Conservation (phyloP, 1,139 yeast species). For the Scheffersomyces stambukii region DNA sequence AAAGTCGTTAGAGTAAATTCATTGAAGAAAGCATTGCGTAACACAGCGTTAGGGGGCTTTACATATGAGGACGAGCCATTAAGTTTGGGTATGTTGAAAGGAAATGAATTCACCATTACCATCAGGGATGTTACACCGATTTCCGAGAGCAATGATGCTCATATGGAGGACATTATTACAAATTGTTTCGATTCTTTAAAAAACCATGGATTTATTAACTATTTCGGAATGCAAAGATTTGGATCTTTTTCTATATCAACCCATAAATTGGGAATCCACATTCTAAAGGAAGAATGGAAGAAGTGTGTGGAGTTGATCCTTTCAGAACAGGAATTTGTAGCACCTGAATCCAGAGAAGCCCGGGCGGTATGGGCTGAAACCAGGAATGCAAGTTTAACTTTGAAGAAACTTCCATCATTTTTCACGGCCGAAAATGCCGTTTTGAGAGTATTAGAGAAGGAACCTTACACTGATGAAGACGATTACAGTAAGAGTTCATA, state of each 20-base stretch:
- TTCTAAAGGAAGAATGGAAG: slow-evolving; percentile 74
- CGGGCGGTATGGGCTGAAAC: slow-evolving; percentile 80
- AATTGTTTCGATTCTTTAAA: slow-evolving; percentile 56
- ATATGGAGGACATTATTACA: slow-evolving; percentile 40
- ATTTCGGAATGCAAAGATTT: slow-evolving; percentile 95
- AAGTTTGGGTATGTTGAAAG: slow-evolving; percentile 76
- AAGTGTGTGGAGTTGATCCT: slow-evolving; percentile 73
- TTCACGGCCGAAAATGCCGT: slow-evolving; percentile 83
- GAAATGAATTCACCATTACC: slow-evolving; percentile 84
- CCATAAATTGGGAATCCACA: slow-evolving; percentile 72
- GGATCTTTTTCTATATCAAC: slow-evolving; percentile 95
- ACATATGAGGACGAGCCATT: slow-evolving; percentile 60
- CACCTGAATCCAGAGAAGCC: slow-evolving; percentile 80
- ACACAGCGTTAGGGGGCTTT: slow-evolving; percentile 76
- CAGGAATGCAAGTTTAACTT: slow-evolving; percentile 58
- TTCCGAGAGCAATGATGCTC: slow-evolving; percentile 19
- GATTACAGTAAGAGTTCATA: slow-evolving; percentile 49
- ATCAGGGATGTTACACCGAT: slow-evolving; percentile 60
- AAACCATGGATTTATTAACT: slow-evolving; percentile 79
- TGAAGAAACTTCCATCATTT: slow-evolving; percentile 76
- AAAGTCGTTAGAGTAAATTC: slow-evolving; percentile 76
- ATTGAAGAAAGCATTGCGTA: slow-evolving; percentile 64
- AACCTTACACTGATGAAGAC: slow-evolving; percentile 38
- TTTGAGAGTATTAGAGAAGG: slow-evolving; percentile 51
- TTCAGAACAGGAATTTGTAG: slow-evolving; percentile 78